Conservation (phyloP, 768 basidiomycete genomes). For the Dioszegia crocea region DNA sequence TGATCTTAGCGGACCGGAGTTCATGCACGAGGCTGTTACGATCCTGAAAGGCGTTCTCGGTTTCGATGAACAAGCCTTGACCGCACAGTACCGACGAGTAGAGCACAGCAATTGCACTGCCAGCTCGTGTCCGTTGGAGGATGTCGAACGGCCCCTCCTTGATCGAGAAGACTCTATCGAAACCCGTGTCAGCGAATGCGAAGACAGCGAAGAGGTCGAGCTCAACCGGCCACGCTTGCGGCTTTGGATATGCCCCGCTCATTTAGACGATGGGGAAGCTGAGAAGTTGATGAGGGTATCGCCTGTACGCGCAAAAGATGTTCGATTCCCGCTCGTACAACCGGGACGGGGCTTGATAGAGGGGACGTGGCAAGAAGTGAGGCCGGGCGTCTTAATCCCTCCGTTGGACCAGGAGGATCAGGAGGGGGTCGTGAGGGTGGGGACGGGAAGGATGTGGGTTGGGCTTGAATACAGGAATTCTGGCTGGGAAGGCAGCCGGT, state of each 20-base stretch:
- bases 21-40: slow-evolving; percentile 87
- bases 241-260: slow-evolving; percentile 70
- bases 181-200: slow-evolving; percentile 26
- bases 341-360: too few species aligned
- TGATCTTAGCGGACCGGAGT: slow-evolving; percentile 72
- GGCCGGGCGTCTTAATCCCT: too few species aligned
- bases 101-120: too few species aligned
- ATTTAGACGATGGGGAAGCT: slow-evolving; percentile 69
- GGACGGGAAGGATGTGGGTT: slow-evolving; percentile 81
- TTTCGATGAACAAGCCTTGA: slow-evolving; percentile 62
- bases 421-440: slow-evolving; percentile 62
- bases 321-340: too few species aligned
- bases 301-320: too few species aligned
- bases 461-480: slow-evolving; percentile 60
- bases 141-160: too few species aligned
- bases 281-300: slow-evolving; percentile 67
- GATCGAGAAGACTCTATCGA: too few species aligned
- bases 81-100: too few species aligned
- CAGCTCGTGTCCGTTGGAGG: too few species aligned
- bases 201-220: slow-evolving; percentile 30
- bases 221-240: slow-evolving; percentile 54
- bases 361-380: too few species aligned
- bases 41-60: slow-evolving; percentile 80
- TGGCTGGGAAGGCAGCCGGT: slow-evolving; percentile 73
- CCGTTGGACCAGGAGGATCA: slow-evolving; percentile 68